Evolutionary conservation across 2,329 filamentous ascomycete genomes (phyloP), one percentile per base, ranked within the genome.

Genomic region (Colletotrichum chlorophyti): DNA sequence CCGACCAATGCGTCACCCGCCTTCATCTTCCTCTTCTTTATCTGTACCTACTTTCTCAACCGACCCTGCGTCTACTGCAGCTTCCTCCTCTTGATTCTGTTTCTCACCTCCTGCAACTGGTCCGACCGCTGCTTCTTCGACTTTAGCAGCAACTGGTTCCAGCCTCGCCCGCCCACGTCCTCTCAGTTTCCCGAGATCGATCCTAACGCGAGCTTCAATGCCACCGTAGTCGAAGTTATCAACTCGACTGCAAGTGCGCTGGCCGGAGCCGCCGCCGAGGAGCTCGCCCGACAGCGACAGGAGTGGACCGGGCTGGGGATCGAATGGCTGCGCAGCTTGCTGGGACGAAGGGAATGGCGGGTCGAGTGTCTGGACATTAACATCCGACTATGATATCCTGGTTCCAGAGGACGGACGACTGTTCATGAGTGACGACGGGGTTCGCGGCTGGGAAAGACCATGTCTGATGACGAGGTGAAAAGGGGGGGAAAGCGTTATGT

Each of bases 61-160:
- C 89, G 94, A 53, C 95, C 95, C 51, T 99, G 95, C 79, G 89
- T 97, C 67, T 99, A 99, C 83, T 99, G 95, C 84, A 97, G 93
- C 61, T 88, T 97, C 62, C 89, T 99, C 51, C 91, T 99, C 45
- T 84, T 97, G 64, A 93, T 98, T 67, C 91, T 99, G 66, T 96
- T 97, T 79, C 84, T 93, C 65, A 96, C 93, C 23, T 93, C 90
- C 23, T 95, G 91, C 75, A 89, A 93, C 82, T 95, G 91, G 91
- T 91, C 89, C 65, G 90, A 93, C 72, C 87, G 88, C 51, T 95
- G 91, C 72, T 95, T 98, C 78, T 95, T 98, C 80, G 94, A 98
- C 78, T 90, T 97, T 68, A 84, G 80, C 71, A 90, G 88, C 68
- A 92, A 96, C 77, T 98, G 93, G 94, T 98, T 98, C 74, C 87